Evolutionary conservation across 257 asterid species (phyloP), one percentile per base, ranked within the genome.

Genomic region (Lycium barbarum): DNA sequence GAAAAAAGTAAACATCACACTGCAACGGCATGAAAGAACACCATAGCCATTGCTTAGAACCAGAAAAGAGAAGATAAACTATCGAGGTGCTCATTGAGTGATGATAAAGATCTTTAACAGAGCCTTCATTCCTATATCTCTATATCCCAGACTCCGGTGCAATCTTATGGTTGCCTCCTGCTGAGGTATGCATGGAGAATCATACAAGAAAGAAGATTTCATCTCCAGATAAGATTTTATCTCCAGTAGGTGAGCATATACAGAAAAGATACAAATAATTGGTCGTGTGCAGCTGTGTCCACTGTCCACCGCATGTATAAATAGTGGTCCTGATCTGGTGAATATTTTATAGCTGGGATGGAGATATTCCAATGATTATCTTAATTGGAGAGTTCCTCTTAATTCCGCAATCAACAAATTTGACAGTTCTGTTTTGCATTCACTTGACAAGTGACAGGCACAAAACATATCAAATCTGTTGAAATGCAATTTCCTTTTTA

Each of bases 41-140:
- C 76, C 54, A n/a, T 72, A 66, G 47, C 17, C 38, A 67, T 36
- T 35, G 38, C 65, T 86, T 76, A 1, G 43, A 51, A 54, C 47
- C 26, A 78, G 22, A 51, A 53, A 5, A 58, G 22, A 78, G 45
- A 78, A 78, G 9, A 14, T 54, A 78, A 53, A 78, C 26, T 13
- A 20, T 74, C 22, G 62, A 74, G 81, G 82, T 53, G 14, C 65
- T 51, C 49, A 53, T 15, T 78, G 8, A 6, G 82, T 53, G 47
- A 26, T 78, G 33, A 78, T 33, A 49, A 74, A 74, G 81, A 74
- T 74, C 62, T 49, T 40, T 22, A 74, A 74, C 45, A 74, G 35
- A 43, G 14, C 33, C 65, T 53, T 53, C 33, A 78, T 15, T 78
- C 82, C 14, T 53, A 26, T 7, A 78, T 53, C 15, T 6, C 65